A percentile compares a stretch with the other conserved stretches of the same genome.
phyloP scores from a whole-genome alignment of 169 alveolate genomes.

The Cryptosporidium ubiquitum region DNA sequence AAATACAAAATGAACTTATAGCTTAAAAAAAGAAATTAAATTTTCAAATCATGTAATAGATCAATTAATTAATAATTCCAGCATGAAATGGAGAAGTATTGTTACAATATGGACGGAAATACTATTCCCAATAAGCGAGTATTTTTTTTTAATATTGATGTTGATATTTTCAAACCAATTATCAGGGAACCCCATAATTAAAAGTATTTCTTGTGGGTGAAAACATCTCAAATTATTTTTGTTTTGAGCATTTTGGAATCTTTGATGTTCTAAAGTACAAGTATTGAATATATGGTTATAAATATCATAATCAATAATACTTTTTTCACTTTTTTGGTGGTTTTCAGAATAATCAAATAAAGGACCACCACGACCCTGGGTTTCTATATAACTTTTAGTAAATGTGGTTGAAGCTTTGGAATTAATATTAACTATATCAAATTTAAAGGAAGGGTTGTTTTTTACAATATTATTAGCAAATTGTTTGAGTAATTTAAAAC shows the following conservation, averaged over 20 bases:
- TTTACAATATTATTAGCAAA: conserved; percentile 11
- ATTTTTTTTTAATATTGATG: conserved; percentile 71
- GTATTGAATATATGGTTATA: conserved; percentile 50
- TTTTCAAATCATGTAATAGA: background rate
- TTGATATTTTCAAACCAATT: conserved; percentile 76
- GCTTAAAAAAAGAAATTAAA: background rate
- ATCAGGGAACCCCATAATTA: conserved; percentile 80
- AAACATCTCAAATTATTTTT: conserved; percentile 76
- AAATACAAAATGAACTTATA: conserved; percentile 1
- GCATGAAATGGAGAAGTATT: conserved; percentile 77
- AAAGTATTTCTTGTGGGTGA: conserved; percentile 80
- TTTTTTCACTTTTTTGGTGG: background rate
- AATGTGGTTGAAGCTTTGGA: conserved; percentile 81
- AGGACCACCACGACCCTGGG: conserved; percentile 73
- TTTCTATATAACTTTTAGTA: conserved; percentile 81
- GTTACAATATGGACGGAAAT: conserved; percentile 80
- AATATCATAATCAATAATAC: background rate
- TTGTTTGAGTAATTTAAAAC: background rate
- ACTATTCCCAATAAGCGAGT: conserved; percentile 82
- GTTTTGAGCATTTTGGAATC: conserved; percentile 15
- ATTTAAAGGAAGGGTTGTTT: conserved; percentile 69
- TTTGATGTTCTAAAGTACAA: background rate
- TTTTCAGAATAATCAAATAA: conserved; percentile 2
- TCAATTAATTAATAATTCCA: conserved; percentile 44
- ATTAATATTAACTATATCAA: conserved; percentile 80